phyloP scores from a whole-genome alignment of 2,329 filamentous ascomycete species.

The Ceratocystis cacaofunesta region DNA sequence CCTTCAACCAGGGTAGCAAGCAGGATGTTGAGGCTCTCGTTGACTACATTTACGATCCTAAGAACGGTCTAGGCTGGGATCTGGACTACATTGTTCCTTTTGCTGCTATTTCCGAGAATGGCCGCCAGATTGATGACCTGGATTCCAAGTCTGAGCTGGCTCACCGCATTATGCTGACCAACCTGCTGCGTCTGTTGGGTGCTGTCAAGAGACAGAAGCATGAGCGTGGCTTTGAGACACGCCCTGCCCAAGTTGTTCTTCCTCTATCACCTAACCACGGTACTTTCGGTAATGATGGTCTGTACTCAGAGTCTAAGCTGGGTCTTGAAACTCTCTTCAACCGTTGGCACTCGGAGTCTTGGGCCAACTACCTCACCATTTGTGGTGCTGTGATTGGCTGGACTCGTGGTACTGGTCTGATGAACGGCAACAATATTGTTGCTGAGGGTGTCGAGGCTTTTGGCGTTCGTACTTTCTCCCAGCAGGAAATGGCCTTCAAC shows the following conservation, averaged over 20 bases:
- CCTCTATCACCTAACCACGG: constrained; percentile 96
- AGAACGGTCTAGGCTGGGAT: constrained; percentile 96
- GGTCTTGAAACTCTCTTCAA: constrained; percentile 96
- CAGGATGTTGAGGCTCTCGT: constrained; percentile 91
- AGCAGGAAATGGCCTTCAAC: constrained; percentile 99
- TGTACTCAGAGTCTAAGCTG: constrained; percentile 97
- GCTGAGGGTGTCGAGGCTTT: constrained; percentile 94
- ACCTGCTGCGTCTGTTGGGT: constrained; percentile 80
- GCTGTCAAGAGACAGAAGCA: constrained; percentile 83
- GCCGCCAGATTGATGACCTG: constrained; percentile 89
- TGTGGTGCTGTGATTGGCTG: constrained; percentile 97
- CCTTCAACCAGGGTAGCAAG: constrained; percentile 98
- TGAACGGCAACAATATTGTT: constrained; percentile 95
- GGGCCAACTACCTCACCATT: constrained; percentile 94
- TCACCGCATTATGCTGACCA: constrained; percentile 98
- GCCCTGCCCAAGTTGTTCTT: constrained; percentile 89
- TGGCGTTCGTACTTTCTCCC: constrained; percentile 94
- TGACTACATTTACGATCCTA: constrained; percentile 91
- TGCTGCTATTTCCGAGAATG: constrained; percentile 93
- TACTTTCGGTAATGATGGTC: constrained; percentile 92
- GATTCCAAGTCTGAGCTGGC: constrained; percentile 97
- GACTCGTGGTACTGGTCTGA: constrained; percentile 95
- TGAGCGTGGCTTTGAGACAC: constrained; percentile 76
- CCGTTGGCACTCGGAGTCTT: constrained; percentile 94
- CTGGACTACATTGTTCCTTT: constrained; percentile 93